Evolutionary conservation across 139 green algal genomes (phyloP).

Genomic region (Chlorella sp.): DNA sequence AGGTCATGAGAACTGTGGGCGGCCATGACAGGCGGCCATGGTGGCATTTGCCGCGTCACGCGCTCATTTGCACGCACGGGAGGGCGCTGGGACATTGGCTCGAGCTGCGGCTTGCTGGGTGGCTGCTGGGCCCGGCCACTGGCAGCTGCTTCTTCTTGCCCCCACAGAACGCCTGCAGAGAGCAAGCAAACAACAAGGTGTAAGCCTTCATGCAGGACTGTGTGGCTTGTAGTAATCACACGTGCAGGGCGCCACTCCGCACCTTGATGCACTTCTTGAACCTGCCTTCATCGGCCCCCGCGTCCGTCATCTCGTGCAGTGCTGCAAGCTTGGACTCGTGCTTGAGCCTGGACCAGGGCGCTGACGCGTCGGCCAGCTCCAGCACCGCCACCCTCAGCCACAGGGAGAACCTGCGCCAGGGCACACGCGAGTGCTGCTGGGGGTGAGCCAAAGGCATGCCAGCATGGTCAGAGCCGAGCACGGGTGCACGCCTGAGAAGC

Average conservation of each 20-base stretch:
- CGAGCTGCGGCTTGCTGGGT: not conserved
- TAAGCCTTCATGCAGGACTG: no score
- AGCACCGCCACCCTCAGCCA: constrained; percentile 30
- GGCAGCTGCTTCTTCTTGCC: constrained; percentile 48
- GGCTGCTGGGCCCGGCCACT: not conserved
- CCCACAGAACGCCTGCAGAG: constrained; percentile 25
- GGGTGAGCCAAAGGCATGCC: no score
- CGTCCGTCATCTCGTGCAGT: constrained; percentile 31
- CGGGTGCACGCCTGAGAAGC: no score
- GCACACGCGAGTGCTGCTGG: no score
- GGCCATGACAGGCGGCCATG: no score
- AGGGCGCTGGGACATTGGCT: not conserved
- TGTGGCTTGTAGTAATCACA: no score
- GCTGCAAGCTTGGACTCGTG: constrained; percentile 8
- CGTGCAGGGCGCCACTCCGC: no score
- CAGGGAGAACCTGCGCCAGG: constrained; percentile 6
- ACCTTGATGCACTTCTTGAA: no score
- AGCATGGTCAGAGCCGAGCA: no score
- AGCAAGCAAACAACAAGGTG: no score
- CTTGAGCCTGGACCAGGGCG: constrained; percentile 34
- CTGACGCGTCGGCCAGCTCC: constrained; percentile 7
- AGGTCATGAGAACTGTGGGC: no score
- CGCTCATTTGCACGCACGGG: not conserved
- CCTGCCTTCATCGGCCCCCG: constrained; percentile 18
- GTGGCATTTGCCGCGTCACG: not conserved